Evolutionary conservation across 2,329 filamentous ascomycete species (phyloP), one percentile per base, ranked within the genome.

Genomic region (Talaromyces sp.): DNA sequence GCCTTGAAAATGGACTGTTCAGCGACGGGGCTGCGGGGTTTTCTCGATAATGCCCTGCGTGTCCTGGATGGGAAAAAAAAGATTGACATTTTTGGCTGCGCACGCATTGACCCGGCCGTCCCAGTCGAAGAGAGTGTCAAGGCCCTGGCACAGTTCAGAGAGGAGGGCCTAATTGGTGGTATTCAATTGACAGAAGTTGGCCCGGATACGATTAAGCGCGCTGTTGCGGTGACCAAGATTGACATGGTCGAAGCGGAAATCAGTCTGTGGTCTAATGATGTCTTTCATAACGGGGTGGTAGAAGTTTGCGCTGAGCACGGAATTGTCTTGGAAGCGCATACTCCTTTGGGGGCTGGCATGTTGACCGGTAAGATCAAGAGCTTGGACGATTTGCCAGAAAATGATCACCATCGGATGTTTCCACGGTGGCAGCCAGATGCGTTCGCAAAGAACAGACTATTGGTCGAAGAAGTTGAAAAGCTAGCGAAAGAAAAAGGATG

Each of bases 221-320:
- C 78, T 65, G 72, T 70, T 19, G 72, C 72, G 55, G 78, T 85
- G 47, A 79, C 82, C 64, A 83, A 82, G 19, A 82, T 88, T 55
- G 78, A 78, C 1, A 81, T 81, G 1, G 84, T 88, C 8, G 86
- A 88, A 67, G 81, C 86, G 27, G 85, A 88, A 69, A 77, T 87
- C 60, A 84, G 80, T 17, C 75, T 87, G 1, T 88, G 80, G 77
- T 75, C 76, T 6, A 84, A 82, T 2, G 81, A 85, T 28, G 81
- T 85, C 53, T 71, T 87, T 5, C 71, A 81, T 19, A 87, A 88
- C 63, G 85, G 81, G 19, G 79, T 88, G 1, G 82, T 83, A 2
- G 69, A 77, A 58, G 78, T 81, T 1, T 87, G 85, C 64, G 81
- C 78, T 1, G 81, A 85, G 69, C 73, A 85, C 1, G 75, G 77